A percentile compares a stretch with the other conserved stretches of the same genome.
Evolutionary conservation across 371 early-diverging fungal species (phyloP).

Genomic region (Umbelopsis sp.): DNA sequence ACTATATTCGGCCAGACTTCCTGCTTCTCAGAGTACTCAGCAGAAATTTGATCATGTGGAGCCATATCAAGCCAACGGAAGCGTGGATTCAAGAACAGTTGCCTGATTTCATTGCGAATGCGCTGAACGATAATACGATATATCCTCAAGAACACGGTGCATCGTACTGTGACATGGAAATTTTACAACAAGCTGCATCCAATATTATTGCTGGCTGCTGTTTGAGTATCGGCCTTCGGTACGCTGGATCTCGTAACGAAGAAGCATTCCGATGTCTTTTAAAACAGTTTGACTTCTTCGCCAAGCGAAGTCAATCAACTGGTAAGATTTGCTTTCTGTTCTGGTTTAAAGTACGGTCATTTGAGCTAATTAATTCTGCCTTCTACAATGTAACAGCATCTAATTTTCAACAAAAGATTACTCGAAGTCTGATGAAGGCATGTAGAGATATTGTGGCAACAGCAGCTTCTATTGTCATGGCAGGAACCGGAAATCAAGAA

Average conservation of each 20-base stretch:
- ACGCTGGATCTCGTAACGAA: slow-evolving; percentile 74
- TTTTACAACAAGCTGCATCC: slow-evolving; percentile 61
- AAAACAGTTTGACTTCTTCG: slow-evolving; percentile 54
- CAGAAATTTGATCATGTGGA: slow-evolving; percentile 76
- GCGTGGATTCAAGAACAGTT: slow-evolving; percentile 73
- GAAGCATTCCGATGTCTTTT: slow-evolving; percentile 55
- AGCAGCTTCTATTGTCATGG: slow-evolving; percentile 76
- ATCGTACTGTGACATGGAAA: slow-evolving; percentile 36
- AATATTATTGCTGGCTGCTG: slow-evolving; percentile 79
- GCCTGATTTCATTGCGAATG: slow-evolving; percentile 60
- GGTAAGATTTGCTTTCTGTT: slow-evolving; percentile 31
- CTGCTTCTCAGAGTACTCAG: slow-evolving; percentile 70
- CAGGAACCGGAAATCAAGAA: slow-evolving; percentile 79
- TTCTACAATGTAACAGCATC: slow-evolving; percentile 25
- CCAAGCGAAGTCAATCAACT: slow-evolving; percentile 34
- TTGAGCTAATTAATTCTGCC: too few species aligned
- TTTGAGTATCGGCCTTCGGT: slow-evolving; percentile 77
- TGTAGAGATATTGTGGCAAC: slow-evolving; percentile 72
- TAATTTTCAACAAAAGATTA: slow-evolving; percentile 62
- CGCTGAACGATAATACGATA: not conserved
- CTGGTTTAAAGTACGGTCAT: too few species aligned
- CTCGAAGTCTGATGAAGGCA: slow-evolving; percentile 51
- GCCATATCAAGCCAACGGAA: slow-evolving; percentile 56
- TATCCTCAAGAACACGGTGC: slow-evolving; percentile 22
- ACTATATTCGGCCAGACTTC: slow-evolving; percentile 72